Evolutionary conservation across 225 moss, liverwort and hornwort species (phyloP).

Genomic region (Rhytidiadelphus loreus): DNA sequence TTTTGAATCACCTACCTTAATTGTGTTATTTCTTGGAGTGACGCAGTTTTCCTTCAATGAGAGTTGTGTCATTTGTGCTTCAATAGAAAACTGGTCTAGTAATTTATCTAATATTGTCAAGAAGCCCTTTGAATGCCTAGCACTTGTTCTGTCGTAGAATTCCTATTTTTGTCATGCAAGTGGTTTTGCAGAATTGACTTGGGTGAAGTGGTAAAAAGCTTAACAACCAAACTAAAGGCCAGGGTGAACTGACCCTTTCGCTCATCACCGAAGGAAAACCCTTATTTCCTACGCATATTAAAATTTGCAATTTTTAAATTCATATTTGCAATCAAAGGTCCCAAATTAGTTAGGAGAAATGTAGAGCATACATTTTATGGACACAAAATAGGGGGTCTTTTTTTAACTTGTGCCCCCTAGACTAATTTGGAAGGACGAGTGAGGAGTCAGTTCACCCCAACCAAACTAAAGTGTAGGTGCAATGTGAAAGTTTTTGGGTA

Average conservation of each 20-base stretch:
- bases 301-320: too few species aligned
- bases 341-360: too few species aligned
- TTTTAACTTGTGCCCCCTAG: too few species aligned
- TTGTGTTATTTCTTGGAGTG: neutral
- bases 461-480: neutral
- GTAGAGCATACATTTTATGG: too few species aligned
- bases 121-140: neutral
- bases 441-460: too few species aligned
- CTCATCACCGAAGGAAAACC: too few species aligned
- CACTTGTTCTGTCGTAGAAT: neutral
- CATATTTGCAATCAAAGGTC: too few species aligned
- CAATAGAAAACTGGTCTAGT: neutral
- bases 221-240: neutral
- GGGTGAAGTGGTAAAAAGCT: neutral
- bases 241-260: too few species aligned
- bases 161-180: neutral
- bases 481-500: neutral
- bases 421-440: too few species aligned
- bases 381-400: too few species aligned
- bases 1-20: too few species aligned
- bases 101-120: neutral
- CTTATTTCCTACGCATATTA: too few species aligned
- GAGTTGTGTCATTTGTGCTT: neutral
- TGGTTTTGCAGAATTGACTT: neutral
- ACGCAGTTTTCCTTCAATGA: neutral